Evolutionary conservation across 148 eudicot species (phyloP), one percentile per base, ranked within the genome.

Genomic region (Arctostaphylos glauca): DNA sequence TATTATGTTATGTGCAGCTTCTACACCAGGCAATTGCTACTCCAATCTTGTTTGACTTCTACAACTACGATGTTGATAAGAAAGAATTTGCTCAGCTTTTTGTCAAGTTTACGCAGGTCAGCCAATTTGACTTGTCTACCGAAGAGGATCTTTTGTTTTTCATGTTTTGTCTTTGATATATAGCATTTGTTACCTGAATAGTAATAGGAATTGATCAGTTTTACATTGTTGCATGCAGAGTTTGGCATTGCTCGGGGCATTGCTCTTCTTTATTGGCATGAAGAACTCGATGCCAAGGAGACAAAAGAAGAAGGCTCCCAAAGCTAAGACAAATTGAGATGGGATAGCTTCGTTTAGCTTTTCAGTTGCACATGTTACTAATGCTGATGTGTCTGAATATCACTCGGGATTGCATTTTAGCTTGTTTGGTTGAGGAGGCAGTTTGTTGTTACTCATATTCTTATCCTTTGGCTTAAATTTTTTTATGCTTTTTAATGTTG

Each of bases 181-280:
- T 10, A 47, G 38, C 38, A 31, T 43, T 1, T 47, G 21, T 8
- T 67, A 41, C 66, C 48, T n/a, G 18, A 78, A 56, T 44, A 5
- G 44, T 53, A 54, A n/a, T 31, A 9, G 23, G 44, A 41, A 55
- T 46, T 18, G 56, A 60, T 58, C 10, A 74, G 16, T 4, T 71
- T 84, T 10, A 47, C 58, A 18, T 68, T 82, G 56, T 77, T 59
- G 49, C 19, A 59, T 88, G 79, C 91, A 95, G 98, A 89, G 81
- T 80, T 84, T 96, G 94, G 95, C 97, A 58, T 76, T 91, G 47
- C 83, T 89, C 38, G 98, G 98, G 31, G 98, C 94, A 31, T 71
- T 96, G 74, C 90, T 94, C 66, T 96, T 93, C 82, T 96, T 91
- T 87, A 91, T 96, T 79, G 98, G 98, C 82, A 92, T 94, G 97